phyloP scores from a whole-genome alignment of 768 basidiomycete genomes.

The Mycena venus region DNA sequence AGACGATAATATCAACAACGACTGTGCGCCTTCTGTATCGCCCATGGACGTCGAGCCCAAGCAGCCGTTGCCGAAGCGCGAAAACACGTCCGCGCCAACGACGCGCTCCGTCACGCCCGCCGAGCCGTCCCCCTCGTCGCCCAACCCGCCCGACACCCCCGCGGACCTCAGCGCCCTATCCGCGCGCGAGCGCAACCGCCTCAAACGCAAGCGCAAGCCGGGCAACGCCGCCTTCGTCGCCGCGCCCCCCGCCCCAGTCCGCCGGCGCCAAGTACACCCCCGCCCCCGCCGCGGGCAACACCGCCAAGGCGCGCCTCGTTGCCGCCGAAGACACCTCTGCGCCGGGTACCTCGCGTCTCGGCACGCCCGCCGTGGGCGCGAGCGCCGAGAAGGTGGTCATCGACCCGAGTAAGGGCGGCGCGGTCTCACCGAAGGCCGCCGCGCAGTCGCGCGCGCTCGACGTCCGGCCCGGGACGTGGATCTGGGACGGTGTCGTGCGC shows the following conservation, averaged over 20 bases:
- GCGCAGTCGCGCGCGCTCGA: constrained; percentile 84
- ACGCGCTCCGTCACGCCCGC: constrained; percentile 64
- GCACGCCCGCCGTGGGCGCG: constrained; percentile 56
- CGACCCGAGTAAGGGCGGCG: constrained; percentile 88
- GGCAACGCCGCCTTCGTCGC: constrained; percentile 88
- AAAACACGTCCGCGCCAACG: constrained; percentile 55
- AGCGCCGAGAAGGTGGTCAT: constrained; percentile 76
- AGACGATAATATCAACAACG: constrained; percentile 38
- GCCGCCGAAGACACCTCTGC: constrained; percentile 67
- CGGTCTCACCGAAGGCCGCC: constrained; percentile 82
- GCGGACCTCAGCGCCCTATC: constrained; percentile 74
- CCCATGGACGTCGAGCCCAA: constrained; percentile 61
- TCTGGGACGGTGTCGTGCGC: constrained; percentile 88
- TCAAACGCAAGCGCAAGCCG: constrained; percentile 94
- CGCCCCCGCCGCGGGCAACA: constrained; percentile 63
- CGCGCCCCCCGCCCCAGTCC: constrained; percentile 73
- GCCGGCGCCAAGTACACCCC: constrained; percentile 73
- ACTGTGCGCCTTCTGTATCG: constrained; percentile 40
- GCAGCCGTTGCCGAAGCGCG: constrained; percentile 34
- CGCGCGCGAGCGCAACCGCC: constrained; percentile 91
- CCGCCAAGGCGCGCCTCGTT: constrained; percentile 84
- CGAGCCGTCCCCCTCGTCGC: constrained; percentile 65
- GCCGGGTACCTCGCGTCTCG: constrained; percentile 64
- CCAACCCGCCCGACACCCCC: constrained; percentile 53
- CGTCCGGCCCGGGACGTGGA: constrained; percentile 81